Base-by-base conservation (phyloP, 257 asterid genomes). In the Solanum pinnatisectum region DNA sequence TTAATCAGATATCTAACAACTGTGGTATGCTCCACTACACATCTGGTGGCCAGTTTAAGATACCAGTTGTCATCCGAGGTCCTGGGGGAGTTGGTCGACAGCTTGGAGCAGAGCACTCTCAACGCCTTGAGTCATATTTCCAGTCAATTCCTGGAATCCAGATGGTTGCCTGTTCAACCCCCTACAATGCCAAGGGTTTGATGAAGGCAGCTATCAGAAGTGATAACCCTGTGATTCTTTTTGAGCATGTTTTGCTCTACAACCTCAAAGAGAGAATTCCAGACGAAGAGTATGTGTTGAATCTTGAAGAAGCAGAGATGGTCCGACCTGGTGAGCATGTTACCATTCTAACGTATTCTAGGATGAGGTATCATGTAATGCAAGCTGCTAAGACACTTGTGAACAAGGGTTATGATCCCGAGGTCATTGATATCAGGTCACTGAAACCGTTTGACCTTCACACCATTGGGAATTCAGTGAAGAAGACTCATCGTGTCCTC, bases 61-160 rank as follows among this genome's bases (percentile, higher is more conserved):
- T 96, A 25, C 98, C 98, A 5, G 84, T 91, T 15, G 98, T 96
- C 72, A 94, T 96, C 91, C 96, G 98, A 39, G 98, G 98, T 3
- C 98, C 98, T 20, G 98, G 98, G 25, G 98, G 98, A 32, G 98
- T 95, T n/a, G 98, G 98, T 32, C 95, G 98, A 46, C 98, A 95
- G 91, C 97, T 95, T 9, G 98, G 98, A 32, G 98, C 98, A 0
- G 98, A 95, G 91, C 98, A 95, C 90, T 95, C 98, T 4, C 98
- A 95, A 88, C 94, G 95, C 22, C 95, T 95, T 1, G 98, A 95
- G 88, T 95, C 98, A 4, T 94, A 95, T 63, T 95, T 95, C 93
- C 98, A 93, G 87, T 94, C 98, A 0, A 95, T 95, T 27, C 98
- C 98, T 4, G 97, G 97, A 56, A 94, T 95, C 84, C 98, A 95